Conservation (phyloP, 345 rosid species). For the Eucalyptus brandiana region DNA sequence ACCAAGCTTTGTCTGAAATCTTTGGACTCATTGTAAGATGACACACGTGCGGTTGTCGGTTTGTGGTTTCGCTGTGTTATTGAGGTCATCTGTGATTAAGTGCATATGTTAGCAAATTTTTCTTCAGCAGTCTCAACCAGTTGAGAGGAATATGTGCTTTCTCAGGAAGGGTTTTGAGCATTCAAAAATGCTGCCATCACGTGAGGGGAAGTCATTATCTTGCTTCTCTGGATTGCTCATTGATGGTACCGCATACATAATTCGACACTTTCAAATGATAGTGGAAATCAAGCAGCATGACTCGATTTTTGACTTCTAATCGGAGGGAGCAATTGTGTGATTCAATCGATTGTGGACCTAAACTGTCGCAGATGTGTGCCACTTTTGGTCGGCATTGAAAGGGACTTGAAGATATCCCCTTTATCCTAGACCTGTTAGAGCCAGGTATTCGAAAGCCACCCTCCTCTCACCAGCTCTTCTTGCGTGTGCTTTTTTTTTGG, state of each 20-base stretch:
- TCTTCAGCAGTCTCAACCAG: not conserved
- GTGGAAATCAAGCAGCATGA: not conserved
- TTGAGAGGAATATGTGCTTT: not conserved
- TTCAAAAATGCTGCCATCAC: not conserved
- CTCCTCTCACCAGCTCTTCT: not conserved
- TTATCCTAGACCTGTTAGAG: not conserved
- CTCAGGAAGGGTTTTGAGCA: not conserved
- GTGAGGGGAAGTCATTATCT: not conserved
- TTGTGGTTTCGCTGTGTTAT: no score
- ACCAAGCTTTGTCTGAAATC: no score
- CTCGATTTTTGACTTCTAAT: not conserved
- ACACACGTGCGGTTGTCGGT: no score
- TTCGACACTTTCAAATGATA: not conserved
- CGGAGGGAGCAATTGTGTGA: not conserved
- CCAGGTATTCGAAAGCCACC: not conserved
- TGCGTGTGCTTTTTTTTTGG: no score
- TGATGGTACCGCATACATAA: not conserved
- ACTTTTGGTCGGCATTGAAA: not conserved
- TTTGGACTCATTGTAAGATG: no score
- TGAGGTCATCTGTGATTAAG: not conserved
- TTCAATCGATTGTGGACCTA: not conserved
- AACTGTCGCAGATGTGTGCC: not conserved
- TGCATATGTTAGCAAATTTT: not conserved
- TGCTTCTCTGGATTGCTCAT: not conserved
- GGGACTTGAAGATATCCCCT: not conserved